phyloP scores from a whole-genome alignment of 1,139 yeast species.

The Hansenula sp. region DNA sequence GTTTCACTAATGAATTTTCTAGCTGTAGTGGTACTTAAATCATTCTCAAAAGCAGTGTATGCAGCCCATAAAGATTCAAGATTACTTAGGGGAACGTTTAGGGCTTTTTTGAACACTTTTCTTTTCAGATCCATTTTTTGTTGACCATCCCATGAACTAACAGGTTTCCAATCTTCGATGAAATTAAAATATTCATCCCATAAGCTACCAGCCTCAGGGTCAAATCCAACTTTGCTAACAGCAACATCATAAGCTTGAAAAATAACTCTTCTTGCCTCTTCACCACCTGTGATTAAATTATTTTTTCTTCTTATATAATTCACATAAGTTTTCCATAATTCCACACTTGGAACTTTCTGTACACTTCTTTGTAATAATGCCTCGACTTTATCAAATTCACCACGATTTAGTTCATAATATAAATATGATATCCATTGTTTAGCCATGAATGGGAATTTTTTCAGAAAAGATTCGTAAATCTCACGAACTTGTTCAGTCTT shows the following conservation, averaged over 20 bases:
- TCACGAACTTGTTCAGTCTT: slow-evolving; percentile 59
- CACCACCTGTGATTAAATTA: slow-evolving; percentile 80
- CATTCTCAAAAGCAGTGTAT: slow-evolving; percentile 82
- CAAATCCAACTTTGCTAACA: slow-evolving; percentile 72
- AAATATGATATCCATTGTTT: slow-evolving; percentile 74
- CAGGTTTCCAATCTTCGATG: slow-evolving; percentile 72
- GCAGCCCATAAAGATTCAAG: slow-evolving; percentile 79
- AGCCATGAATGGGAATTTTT: slow-evolving; percentile 60
- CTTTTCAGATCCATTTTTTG: slow-evolving; percentile 77
- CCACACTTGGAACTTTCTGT: slow-evolving; percentile 54
- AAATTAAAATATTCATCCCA: slow-evolving; percentile 88
- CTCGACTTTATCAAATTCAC: slow-evolving; percentile 68
- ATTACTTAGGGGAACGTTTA: slow-evolving; percentile 68
- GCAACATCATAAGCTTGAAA: slow-evolving; percentile 86
- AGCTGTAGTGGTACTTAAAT: slow-evolving; percentile 70
- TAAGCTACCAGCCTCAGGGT: slow-evolving; percentile 63
- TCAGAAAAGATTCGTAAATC: slow-evolving; percentile 58
- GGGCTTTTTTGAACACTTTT: slow-evolving; percentile 66
- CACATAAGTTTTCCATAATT: slow-evolving; percentile 71
- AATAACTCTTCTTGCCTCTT: slow-evolving; percentile 72
- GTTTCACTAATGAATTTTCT: slow-evolving; percentile 82
- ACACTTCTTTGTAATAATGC: slow-evolving; percentile 60
- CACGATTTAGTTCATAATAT: slow-evolving; percentile 61
- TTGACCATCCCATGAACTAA: slow-evolving; percentile 83
- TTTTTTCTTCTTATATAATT: slow-evolving; percentile 77